Conservation (phyloP, 768 basidiomycete species). For the Mycena vulgaris region DNA sequence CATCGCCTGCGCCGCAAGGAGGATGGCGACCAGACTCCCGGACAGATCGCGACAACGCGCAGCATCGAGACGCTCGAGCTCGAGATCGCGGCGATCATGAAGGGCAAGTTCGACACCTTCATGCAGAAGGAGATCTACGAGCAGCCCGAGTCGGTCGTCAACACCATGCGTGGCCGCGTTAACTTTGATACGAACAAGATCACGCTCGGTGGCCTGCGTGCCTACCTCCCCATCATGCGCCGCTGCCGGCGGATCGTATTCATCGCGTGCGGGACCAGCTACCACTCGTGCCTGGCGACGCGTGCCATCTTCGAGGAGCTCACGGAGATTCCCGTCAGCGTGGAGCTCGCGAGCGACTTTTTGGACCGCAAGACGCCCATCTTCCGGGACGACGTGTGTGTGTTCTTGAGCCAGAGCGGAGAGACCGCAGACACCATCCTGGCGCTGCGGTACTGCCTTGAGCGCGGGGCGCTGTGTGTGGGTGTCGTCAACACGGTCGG, state of each 20-base stretch:
- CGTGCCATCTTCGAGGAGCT: slow-evolving; percentile 99
- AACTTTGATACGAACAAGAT: slow-evolving; percentile 96
- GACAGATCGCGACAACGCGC: slow-evolving; percentile 81
- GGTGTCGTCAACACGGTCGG: slow-evolving; percentile 99
- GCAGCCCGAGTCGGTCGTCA: slow-evolving; percentile 99
- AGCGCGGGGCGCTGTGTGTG: slow-evolving; percentile 95
- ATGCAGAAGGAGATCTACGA: slow-evolving; percentile 99
- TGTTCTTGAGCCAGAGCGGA: slow-evolving; percentile 97
- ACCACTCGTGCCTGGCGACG: slow-evolving; percentile 97
- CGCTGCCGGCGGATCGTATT: slow-evolving; percentile 96
- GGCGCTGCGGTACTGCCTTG: slow-evolving; percentile 95
- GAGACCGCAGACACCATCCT: slow-evolving; percentile 99
- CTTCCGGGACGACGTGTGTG: slow-evolving; percentile 97
- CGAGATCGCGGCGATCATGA: slow-evolving; percentile 99
- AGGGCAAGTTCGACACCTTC: slow-evolving; percentile 99
- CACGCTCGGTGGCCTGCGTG: slow-evolving; percentile 95
- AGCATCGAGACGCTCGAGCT: slow-evolving; percentile 98
- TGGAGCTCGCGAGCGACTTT: slow-evolving; percentile 98
- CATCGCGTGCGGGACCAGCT: slow-evolving; percentile 98
- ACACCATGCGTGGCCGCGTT: slow-evolving; percentile 99
- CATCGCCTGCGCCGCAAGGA: slow-evolving; percentile 96
- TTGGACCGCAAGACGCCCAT: slow-evolving; percentile 99
- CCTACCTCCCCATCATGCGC: slow-evolving; percentile 96
- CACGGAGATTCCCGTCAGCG: slow-evolving; percentile 97
- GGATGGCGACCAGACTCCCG: slow-evolving; percentile 72